Conservation (phyloP, 257 asterid genomes). For the Linderniella brevidens region DNA sequence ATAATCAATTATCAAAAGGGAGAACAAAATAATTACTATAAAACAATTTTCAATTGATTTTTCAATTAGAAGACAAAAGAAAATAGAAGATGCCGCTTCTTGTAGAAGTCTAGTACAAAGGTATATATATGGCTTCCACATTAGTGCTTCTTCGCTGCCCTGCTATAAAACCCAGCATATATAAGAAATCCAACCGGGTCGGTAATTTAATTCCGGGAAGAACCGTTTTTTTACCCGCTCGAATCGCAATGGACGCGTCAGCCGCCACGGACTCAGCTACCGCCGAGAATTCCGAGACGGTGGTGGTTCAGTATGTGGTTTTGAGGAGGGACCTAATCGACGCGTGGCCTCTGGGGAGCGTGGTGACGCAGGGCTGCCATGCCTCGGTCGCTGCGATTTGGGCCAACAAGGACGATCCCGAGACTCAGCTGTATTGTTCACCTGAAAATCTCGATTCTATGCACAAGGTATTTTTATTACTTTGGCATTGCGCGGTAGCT, state of each 20-base stretch:
- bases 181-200: constrained; percentile 8
- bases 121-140: constrained; percentile 15
- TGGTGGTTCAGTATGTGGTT: constrained; percentile 73
- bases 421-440: constrained; percentile 47
- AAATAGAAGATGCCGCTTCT: no score
- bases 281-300: constrained; percentile 19
- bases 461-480: constrained; percentile 41
- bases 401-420: constrained; percentile 53
- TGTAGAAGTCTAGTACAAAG: neutral
- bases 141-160: constrained; percentile 22
- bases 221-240: constrained; percentile 10
- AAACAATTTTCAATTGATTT: no score
- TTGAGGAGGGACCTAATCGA: constrained; percentile 80
- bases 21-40: no score
- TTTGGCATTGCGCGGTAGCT: neutral
- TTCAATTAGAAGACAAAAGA: no score
- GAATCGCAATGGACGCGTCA: constrained; percentile 31
- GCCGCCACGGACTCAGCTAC: constrained; percentile 14
- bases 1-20: no score
- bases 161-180: constrained; percentile 7
- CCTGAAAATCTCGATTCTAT: constrained; percentile 62
- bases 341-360: constrained; percentile 88
- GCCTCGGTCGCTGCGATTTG: constrained; percentile 89
- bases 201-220: neutral
- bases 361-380: constrained; percentile 89